Base-by-base conservation (phyloP, 495 filamentous ascomycete genomes). In the Xylaria palmicola region DNA sequence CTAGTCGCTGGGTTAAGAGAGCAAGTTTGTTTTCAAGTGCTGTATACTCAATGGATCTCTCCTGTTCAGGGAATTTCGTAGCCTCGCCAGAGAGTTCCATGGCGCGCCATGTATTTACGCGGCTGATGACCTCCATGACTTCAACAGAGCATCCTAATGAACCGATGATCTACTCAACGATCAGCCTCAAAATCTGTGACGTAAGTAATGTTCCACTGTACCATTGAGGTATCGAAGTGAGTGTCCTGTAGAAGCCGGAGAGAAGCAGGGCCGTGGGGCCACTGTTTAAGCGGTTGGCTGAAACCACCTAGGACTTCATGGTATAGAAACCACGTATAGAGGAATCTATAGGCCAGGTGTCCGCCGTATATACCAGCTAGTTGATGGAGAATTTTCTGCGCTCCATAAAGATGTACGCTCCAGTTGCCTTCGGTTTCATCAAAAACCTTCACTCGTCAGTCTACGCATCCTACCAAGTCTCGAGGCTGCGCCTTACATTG, bases 271-370 rank as follows among this genome's bases (percentile, higher is more conserved):
- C 64, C 65, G 19, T 56, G 56, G 15, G 53, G 32, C 45, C 62
- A 65, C 19, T 67, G 43, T 20, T 60, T 55, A 36, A 71, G 66
- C 30, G 72, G 70, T 29, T 68, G 69, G 34, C 66, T 74, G 40
- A 74, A 74, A 12, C 66, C 63, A 29, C 65, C 72, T 17, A 74
- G 57, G 48, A 74, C 68, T 59, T 74, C 72, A 26, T 74, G 72
- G 54, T 74, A 74, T 9, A 74, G 50, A 41, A 72, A 74, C 72
- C 72, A 74, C 3, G 72, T 74, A 27, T 68, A 72, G 37, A 74
- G 62, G 60, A 74, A 74, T 15, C 59, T 47, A 19, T 72, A 72
- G 27, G 51, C 59, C 34, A 72, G 51, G 6, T 41, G 60, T 12
- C 69, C 69, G 19, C 67, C 67, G 37, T 66, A 64, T 37, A 69